Evolutionary conservation across 2,329 filamentous ascomycete genomes (phyloP).

Genomic region (Elsinoe ampelina): DNA sequence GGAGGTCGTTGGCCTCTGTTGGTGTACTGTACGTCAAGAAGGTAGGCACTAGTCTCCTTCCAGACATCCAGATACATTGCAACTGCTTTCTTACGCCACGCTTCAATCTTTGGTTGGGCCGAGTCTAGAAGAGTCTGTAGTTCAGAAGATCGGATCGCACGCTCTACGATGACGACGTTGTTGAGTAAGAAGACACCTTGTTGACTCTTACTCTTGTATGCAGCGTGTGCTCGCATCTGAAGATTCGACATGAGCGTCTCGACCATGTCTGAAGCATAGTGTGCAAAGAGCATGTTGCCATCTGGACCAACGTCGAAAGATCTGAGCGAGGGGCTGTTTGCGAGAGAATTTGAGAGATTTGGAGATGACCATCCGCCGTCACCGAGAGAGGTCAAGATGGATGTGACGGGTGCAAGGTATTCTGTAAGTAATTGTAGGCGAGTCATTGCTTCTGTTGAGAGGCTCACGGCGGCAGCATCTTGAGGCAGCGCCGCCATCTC

Average conservation of each 20-base stretch:
- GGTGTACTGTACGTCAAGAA: constrained; percentile 89
- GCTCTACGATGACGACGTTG: constrained; percentile 72
- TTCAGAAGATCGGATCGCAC: constrained; percentile 73
- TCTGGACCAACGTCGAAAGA: constrained; percentile 85
- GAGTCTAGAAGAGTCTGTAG: constrained; percentile 56
- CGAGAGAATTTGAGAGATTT: constrained; percentile 50
- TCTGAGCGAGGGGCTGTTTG: constrained; percentile 50
- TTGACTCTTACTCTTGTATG: constrained; percentile 68
- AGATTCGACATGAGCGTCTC: constrained; percentile 68
- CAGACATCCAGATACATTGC: constrained; percentile 76
- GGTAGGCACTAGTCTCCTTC: constrained; percentile 74
- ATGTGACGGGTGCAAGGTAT: constrained; percentile 76
- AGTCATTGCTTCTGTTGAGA: constrained; percentile 77
- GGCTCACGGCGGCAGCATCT: constrained; percentile 67
- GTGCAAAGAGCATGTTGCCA: constrained; percentile 74
- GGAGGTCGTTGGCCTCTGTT: constrained; percentile 63
- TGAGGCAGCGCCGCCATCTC: constrained; percentile 58
- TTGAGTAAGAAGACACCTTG: constrained; percentile 89
- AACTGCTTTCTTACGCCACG: constrained; percentile 80
- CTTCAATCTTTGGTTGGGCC: constrained; percentile 58
- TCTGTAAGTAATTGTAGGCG: constrained; percentile 78
- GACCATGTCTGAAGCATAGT: constrained; percentile 84
- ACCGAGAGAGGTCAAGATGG: constrained; percentile 83
- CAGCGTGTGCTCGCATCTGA: constrained; percentile 60
- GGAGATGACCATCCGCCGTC: constrained; percentile 70